phyloP scores from a whole-genome alignment of 1,284 basidiomycete genomes.

The Cystobasidium sp. region DNA sequence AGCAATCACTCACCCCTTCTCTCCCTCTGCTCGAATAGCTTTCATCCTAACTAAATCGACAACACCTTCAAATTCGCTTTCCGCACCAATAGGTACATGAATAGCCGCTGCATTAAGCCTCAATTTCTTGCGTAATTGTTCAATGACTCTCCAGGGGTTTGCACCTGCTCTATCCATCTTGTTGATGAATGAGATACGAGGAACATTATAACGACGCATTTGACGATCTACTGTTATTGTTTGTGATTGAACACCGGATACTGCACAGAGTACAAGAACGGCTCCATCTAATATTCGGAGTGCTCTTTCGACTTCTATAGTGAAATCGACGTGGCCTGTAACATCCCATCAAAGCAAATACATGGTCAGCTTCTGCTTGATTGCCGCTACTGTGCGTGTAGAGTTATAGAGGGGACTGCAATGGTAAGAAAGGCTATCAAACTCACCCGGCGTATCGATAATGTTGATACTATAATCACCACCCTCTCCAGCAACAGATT shows the following conservation, averaged over 20 bases:
- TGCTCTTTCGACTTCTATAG: slow-evolving; percentile 97
- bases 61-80: slow-evolving; percentile 85
- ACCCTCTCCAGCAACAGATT: slow-evolving; percentile 62
- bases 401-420: background rate
- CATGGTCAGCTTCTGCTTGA: background rate
- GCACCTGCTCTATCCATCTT: slow-evolving; percentile 99
- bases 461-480: slow-evolving; percentile 94
- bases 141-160: slow-evolving; percentile 93
- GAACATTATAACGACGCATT: slow-evolving; percentile 96
- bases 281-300: slow-evolving; percentile 96
- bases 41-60: slow-evolving; percentile 96
- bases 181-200: slow-evolving; percentile 95
- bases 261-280: slow-evolving; percentile 93
- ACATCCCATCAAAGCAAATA: background rate
- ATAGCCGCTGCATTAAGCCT: slow-evolving; percentile 93
- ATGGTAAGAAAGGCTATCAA: slow-evolving; percentile 42
- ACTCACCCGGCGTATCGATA: slow-evolving; percentile 91
- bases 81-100: slow-evolving; percentile 91
- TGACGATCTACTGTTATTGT: slow-evolving; percentile 99
- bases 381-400: too few relatives aligned
- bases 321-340: slow-evolving; percentile 96
- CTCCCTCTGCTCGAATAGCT: slow-evolving; percentile 90
- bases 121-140: slow-evolving; percentile 89
- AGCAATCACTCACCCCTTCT: slow-evolving; percentile 74
- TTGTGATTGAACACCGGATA: slow-evolving; percentile 96